These are phyloP conservation scores for Somion occarium DNA, from an alignment of 1,284 basidiomycete genomes.

Conservation along the genomic window DNA sequence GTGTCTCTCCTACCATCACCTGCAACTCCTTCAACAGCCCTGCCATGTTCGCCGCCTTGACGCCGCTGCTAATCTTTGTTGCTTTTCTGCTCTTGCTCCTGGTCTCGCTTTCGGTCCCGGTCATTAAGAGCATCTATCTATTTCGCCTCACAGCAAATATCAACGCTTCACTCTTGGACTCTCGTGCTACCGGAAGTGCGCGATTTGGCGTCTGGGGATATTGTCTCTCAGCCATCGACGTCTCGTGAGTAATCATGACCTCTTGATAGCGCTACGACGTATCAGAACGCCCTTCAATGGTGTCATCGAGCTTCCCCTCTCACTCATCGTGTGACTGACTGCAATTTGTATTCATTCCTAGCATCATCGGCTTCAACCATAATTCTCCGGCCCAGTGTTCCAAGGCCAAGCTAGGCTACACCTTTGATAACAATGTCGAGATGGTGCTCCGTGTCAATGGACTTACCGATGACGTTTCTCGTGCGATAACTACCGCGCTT, in stretches of 20 bases:
- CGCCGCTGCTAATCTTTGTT: slow-evolving; percentile 40
- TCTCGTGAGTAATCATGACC: slow-evolving; percentile 34
- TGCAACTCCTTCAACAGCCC: slow-evolving; percentile 1
- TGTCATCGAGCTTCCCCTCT: slow-evolving; percentile 2
- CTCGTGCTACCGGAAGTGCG: slow-evolving; percentile 33
- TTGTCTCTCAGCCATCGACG: slow-evolving; percentile 42
- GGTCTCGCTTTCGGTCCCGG: slow-evolving; percentile 53
- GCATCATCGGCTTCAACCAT: slow-evolving; percentile 36
- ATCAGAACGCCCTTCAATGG: slow-evolving; percentile 8
- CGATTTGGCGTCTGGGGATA: slow-evolving; percentile 60
- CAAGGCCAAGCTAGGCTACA: slow-evolving; percentile 43
- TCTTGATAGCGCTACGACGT: slow-evolving; percentile 1
- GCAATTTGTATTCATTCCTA: slow-evolving; percentile 17
- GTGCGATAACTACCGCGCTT: slow-evolving; percentile 33
- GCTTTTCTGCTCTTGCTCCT: slow-evolving; percentile 54
- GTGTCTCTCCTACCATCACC: slow-evolving; percentile 5
- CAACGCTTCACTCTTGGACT: slow-evolving; percentile 29
- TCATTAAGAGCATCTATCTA: slow-evolving; percentile 50
- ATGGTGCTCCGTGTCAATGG: slow-evolving; percentile 36
- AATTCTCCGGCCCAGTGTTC: slow-evolving; percentile 39
- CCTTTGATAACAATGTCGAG: slow-evolving; percentile 43
- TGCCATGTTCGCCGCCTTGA: slow-evolving; percentile 31
- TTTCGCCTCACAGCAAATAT: slow-evolving; percentile 40
- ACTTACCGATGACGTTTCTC: slow-evolving; percentile 38
- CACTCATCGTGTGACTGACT: slow-evolving; percentile 7